Evolutionary conservation across 768 basidiomycete genomes (phyloP), one percentile per base, ranked within the genome.

Genomic region (Xerocomellus amylosporus): DNA sequence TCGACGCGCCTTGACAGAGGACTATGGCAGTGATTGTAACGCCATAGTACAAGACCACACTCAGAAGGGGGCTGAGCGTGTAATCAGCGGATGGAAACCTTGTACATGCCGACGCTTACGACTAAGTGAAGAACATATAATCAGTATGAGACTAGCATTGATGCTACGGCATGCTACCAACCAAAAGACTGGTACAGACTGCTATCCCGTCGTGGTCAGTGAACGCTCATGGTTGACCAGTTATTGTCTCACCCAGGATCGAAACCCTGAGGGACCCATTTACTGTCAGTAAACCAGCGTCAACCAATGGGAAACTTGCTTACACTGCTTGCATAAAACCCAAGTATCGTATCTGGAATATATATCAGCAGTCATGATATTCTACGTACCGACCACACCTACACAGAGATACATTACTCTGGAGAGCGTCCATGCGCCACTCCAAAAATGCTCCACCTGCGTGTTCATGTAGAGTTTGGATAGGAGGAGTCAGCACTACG

Each of bases 1-100:
- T 51, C 2, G 36, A 45, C 43, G 10, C 13, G 30, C 64, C 54
- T 64, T 65, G 64, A 36, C 62, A 64, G n/a, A 67, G 24, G 4
- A 9, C 2, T n/a, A 41, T 55, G 9, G 28, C 2, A 39, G 15
- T 24, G 20, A 53, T 19, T 7, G 31, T 37, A 13, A 60, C 3
- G 13, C 17, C 37, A 40, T 38, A 60, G n/a, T 28, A 17, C 17
- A 60, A 10, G 10, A 40, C 10, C 19, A 31, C 4, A 22, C 9
- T 2, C 41, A 22, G 2, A 28, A n/a, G 0, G 20, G 20, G 8
- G 14, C 53, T 60, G 26, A 9, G n/a, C 13, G 6, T 15, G 4
- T 12, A 9, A 26, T 59, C 26, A 49, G 33, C 1, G 4, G 13
- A 38, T 28, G 20, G 52, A 34, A 19, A 31, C 8, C 12, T 13